These are phyloP conservation scores for Russula olivacea DNA, from an alignment of 768 basidiomycete species.

Conservation along the genomic window DNA sequence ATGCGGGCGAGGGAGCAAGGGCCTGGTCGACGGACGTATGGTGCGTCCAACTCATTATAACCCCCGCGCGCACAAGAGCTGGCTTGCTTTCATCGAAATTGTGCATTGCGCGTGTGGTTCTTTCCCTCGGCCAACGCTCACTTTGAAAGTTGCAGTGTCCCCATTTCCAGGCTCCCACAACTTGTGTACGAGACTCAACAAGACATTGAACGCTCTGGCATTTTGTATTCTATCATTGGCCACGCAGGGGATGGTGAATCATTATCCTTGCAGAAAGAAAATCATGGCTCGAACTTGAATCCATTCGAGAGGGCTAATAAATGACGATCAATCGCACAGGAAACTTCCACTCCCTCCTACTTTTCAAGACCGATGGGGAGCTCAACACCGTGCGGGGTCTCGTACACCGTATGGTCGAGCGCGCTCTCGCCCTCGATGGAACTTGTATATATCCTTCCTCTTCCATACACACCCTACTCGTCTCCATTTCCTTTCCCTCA, in stretches of 20 bases:
- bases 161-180: constrained; percentile 57
- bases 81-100: neutral
- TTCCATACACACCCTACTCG: neutral
- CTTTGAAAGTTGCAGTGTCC: constrained; percentile 38
- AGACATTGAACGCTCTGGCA: constrained; percentile 51
- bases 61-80: neutral
- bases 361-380: constrained; percentile 37
- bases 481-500: neutral
- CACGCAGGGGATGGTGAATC: constrained; percentile 69
- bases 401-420: constrained; percentile 56
- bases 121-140: neutral
- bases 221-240: constrained; percentile 63
- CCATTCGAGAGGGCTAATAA: neutral
- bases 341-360: constrained; percentile 39
- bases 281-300: neutral
- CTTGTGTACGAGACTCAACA: constrained; percentile 64
- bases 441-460: constrained; percentile 44
- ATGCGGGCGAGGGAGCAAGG: constrained; percentile 46
- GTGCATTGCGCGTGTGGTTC: neutral
- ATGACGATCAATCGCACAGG: constrained; percentile 27
- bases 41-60: constrained; percentile 32
- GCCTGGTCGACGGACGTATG: constrained; percentile 77
- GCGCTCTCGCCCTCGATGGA: constrained; percentile 66
- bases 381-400: constrained; percentile 31
- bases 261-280: neutral